These are phyloP conservation scores for Metschnikowia reukaufii DNA, from an alignment of 805 yeast genomes.

Conservation along the genomic window DNA sequence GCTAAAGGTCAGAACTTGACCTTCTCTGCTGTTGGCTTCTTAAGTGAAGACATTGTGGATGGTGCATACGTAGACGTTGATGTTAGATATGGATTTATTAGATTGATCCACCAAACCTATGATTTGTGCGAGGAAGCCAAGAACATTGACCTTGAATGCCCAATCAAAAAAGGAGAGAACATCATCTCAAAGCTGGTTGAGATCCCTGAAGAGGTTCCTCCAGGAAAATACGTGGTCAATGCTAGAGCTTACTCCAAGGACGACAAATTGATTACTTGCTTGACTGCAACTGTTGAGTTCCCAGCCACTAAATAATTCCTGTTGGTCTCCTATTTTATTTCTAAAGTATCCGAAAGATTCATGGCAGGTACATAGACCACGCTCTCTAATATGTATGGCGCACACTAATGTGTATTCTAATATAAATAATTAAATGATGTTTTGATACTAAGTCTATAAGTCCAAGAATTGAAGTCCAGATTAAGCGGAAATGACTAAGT, in stretches of 20 bases:
- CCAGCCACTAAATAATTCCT: conserved; percentile 29
- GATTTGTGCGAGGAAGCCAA: conserved; percentile 87
- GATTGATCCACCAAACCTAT: conserved; percentile 81
- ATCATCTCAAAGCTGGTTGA: conserved; percentile 69
- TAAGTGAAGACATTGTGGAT: conserved; percentile 57
- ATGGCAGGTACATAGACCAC: background rate
- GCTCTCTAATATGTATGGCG: background rate
- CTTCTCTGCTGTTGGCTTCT: conserved; percentile 68
- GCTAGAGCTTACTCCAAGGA: conserved; percentile 90
- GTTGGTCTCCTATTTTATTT: background rate
- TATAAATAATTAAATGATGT: background rate
- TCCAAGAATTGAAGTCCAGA: background rate
- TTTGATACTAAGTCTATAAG: background rate
- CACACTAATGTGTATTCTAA: background rate
- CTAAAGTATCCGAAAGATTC: too few relatives aligned
- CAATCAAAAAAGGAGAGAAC: conserved; percentile 69
- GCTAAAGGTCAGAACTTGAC: conserved; percentile 80
- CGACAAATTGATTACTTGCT: conserved; percentile 80
- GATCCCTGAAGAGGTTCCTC: conserved; percentile 90
- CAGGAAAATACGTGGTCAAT: conserved; percentile 82
- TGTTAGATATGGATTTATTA: conserved; percentile 89
- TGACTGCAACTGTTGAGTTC: conserved; percentile 68
- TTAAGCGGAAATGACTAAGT: conserved; percentile 62
- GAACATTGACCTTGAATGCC: conserved; percentile 84
- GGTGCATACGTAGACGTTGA: conserved; percentile 96